Percentiles rank a stretch among this genome's conserved stretches.
phyloP scores from a whole-genome alignment of 1,284 basidiomycete genomes.

The Apiotrichum gamsii region DNA sequence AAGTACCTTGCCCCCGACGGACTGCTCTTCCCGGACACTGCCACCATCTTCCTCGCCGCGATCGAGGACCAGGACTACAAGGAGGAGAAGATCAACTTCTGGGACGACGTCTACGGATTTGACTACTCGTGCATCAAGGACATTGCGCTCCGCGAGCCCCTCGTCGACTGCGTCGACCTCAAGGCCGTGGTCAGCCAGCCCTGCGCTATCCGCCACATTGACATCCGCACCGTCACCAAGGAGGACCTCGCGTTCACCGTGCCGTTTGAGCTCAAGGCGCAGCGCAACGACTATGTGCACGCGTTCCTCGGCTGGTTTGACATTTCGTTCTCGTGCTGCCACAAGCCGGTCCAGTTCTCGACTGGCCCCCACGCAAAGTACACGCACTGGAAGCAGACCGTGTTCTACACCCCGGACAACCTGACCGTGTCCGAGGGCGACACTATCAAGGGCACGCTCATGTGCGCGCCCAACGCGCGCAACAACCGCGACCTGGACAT shows the following conservation, averaged over 20 bases:
- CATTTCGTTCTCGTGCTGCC: slow-evolving; percentile 89
- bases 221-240: slow-evolving; percentile 87
- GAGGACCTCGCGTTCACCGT: slow-evolving; percentile 85
- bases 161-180: slow-evolving; percentile 95
- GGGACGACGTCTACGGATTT: slow-evolving; percentile 99
- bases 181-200: slow-evolving; percentile 88
- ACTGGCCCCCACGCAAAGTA: slow-evolving; percentile 94
- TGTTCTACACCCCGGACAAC: slow-evolving; percentile 85
- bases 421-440: slow-evolving; percentile 58
- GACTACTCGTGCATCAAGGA: slow-evolving; percentile 99
- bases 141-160: slow-evolving; percentile 89
- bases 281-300: slow-evolving; percentile 91
- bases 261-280: slow-evolving; percentile 74
- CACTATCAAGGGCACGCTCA: slow-evolving; percentile 61
- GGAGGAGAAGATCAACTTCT: slow-evolving; percentile 99
- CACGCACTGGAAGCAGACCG: slow-evolving; percentile 98
- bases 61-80: slow-evolving; percentile 99
- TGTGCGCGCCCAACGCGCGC: slow-evolving; percentile 76
- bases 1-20: slow-evolving; percentile 89
- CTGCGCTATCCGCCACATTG: slow-evolving; percentile 81
- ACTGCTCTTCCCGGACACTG: slow-evolving; percentile 92
- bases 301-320: slow-evolving; percentile 99
- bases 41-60: slow-evolving; percentile 87
- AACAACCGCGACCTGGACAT: slow-evolving; percentile 95
- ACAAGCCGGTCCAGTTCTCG: slow-evolving; percentile 91